These are phyloP conservation scores for Amanita inopinata DNA, from an alignment of 768 basidiomycete species.

Conservation along the genomic window DNA sequence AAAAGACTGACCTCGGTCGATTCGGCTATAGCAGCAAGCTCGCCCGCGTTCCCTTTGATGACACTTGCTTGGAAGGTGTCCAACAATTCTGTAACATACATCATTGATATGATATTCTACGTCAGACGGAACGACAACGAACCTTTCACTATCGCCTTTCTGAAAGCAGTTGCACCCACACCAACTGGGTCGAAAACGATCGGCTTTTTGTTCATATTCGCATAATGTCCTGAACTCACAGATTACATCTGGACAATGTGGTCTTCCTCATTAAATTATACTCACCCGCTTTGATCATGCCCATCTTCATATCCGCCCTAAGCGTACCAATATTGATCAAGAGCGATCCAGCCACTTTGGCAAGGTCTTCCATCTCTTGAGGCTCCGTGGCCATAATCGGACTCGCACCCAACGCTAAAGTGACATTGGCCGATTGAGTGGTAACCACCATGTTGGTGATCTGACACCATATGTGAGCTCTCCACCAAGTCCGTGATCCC, in stretches of 20 bases:
- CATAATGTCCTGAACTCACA: constrained; percentile 31
- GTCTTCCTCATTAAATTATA: no score
- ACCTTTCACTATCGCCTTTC: constrained; percentile 56
- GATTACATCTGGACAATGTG: background rate
- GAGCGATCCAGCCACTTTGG: constrained; percentile 52
- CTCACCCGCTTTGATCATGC: constrained; percentile 68
- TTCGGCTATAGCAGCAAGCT: constrained; percentile 72
- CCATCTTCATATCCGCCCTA: constrained; percentile 42
- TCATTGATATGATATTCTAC: constrained; percentile 1
- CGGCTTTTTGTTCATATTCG: constrained; percentile 63
- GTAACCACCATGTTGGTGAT: constrained; percentile 87
- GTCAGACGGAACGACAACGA: constrained; percentile 10
- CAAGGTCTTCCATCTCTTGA: constrained; percentile 74
- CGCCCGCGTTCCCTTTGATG: constrained; percentile 91
- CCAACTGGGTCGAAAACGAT: constrained; percentile 91
- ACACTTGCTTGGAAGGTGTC: constrained; percentile 77
- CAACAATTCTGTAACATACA: constrained; percentile 45
- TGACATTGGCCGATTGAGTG: constrained; percentile 85
- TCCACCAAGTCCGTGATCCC: background rate
- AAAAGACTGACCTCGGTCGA: constrained; percentile 50
- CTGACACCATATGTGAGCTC: constrained; percentile 24
- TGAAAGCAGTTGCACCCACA: constrained; percentile 70
- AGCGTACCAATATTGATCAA: constrained; percentile 87
- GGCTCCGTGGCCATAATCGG: constrained; percentile 91
- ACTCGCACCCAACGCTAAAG: constrained; percentile 78